phyloP scores from a whole-genome alignment of 306 rosid genomes.

The Cicer cuneatum region DNA sequence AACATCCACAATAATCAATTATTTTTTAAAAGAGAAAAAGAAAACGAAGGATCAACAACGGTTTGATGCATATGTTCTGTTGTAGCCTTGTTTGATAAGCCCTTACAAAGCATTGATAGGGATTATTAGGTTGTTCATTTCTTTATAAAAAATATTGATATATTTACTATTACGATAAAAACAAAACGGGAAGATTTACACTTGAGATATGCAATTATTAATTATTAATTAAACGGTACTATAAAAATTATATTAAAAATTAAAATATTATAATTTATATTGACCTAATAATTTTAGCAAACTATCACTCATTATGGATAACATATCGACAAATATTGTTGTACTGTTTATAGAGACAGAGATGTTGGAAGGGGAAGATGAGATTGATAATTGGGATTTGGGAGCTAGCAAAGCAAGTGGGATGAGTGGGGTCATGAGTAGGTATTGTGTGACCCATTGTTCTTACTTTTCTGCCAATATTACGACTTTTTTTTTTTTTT shows the following conservation, averaged over 20 bases:
- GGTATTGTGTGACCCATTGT: conserved; percentile 47
- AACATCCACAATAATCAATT: conserved; percentile 10
- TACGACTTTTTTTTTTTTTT: conserved; percentile 12
- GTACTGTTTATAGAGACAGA: not conserved
- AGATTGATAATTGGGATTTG: conserved; percentile 6
- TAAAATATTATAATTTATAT: too few species aligned
- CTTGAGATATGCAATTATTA: too few species aligned
- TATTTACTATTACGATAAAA: too few species aligned
- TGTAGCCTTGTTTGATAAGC: conserved; percentile 21
- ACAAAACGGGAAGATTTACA: too few species aligned
- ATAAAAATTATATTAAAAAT: too few species aligned
- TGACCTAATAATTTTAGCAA: too few species aligned
- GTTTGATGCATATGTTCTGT: not conserved
- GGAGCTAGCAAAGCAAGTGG: conserved; percentile 37
- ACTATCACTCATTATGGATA: too few species aligned
- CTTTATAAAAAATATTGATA: too few species aligned
- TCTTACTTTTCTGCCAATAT: conserved; percentile 42
- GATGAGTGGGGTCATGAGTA: conserved; percentile 44
- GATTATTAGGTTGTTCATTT: too few species aligned
- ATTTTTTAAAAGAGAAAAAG: not conserved
- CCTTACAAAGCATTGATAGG: too few species aligned
- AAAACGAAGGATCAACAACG: not conserved
- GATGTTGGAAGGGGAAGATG: conserved; percentile 14
- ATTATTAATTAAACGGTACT: too few species aligned
- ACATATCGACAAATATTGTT: not conserved